Conservation (phyloP, 306 rosid genomes). For the Bauhinia variegata region DNA sequence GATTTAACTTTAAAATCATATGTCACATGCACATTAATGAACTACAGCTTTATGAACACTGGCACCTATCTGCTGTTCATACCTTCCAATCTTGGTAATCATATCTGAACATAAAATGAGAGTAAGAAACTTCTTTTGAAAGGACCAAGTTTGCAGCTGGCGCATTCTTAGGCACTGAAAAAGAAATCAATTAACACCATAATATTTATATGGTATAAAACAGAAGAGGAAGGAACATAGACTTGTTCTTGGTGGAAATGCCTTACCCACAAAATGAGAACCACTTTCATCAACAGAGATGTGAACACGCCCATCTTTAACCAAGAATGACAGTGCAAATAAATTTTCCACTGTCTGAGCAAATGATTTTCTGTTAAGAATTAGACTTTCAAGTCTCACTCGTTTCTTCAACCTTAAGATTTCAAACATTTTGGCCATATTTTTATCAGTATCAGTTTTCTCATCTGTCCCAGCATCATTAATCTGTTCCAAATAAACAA, state of each 20-base stretch:
- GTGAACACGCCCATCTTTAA: conserved; percentile 84
- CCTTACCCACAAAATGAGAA: conserved; percentile 73
- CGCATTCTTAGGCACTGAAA: conserved; percentile 79
- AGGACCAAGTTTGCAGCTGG: conserved; percentile 53
- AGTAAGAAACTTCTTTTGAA: conserved; percentile 57
- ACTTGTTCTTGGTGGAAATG: conserved; percentile 1
- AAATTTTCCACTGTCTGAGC: conserved; percentile 86
- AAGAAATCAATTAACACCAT: not conserved
- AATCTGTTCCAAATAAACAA: conserved; percentile 53
- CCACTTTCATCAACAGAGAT: conserved; percentile 54
- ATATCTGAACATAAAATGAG: conserved; percentile 79
- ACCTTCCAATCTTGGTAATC: conserved; percentile 94
- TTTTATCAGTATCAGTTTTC: conserved; percentile 77
- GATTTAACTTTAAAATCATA: not conserved
- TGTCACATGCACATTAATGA: not conserved
- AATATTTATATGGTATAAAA: not conserved
- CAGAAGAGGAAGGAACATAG: not conserved
- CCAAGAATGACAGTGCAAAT: conserved; percentile 79
- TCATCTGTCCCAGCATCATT: conserved; percentile 43
- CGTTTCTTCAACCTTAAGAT: conserved; percentile 53
- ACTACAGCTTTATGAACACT: not conserved
- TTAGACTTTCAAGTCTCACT: conserved; percentile 58
- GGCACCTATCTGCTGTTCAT: conserved; percentile 2
- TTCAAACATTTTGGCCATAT: conserved; percentile 68
- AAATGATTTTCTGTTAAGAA: conserved; percentile 69